Percentiles rank a stretch among this genome's conserved stretches.
Conservation (phyloP, 805 yeast species). For the Lipomyces yamanashiensis region DNA sequence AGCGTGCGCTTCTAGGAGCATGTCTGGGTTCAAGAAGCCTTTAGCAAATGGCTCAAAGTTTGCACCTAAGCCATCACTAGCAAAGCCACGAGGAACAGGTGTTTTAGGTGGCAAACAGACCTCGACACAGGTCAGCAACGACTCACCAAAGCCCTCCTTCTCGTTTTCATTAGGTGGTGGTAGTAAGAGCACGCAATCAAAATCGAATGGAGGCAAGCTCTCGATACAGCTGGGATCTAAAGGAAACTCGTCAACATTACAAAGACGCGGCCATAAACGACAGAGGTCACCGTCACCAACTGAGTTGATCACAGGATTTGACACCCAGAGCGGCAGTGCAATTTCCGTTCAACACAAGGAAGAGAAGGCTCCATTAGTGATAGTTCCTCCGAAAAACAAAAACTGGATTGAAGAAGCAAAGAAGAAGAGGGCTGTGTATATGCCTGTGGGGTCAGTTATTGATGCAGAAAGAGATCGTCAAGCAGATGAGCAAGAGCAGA, state of each 20-base stretch:
- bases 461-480: constrained; percentile 25
- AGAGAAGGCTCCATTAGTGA: constrained; percentile 22
- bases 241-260: constrained; percentile 8
- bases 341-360: neutral
- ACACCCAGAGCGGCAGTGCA: constrained; percentile 18
- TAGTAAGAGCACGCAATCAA: constrained; percentile 3
- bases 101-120: neutral
- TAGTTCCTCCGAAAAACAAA: constrained; percentile 27
- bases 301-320: constrained; percentile 30
- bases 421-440: constrained; percentile 17
- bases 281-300: constrained; percentile 26
- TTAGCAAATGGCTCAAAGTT: neutral
- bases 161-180: constrained; percentile 30
- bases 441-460: constrained; percentile 28
- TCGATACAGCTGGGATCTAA: constrained; percentile 10
- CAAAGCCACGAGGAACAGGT: neutral
- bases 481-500: constrained; percentile 31
- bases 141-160: constrained; percentile 14
- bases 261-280: constrained; percentile 25
- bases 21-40: constrained; percentile 12
- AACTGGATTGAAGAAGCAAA: constrained; percentile 33
- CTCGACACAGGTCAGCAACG: neutral
- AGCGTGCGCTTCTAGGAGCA: neutral
- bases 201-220: constrained; percentile 10
- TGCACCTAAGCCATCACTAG: neutral